These are phyloP conservation scores for Salix koriyanagi DNA, from an alignment of 345 rosid species.

Conservation along the genomic window DNA sequence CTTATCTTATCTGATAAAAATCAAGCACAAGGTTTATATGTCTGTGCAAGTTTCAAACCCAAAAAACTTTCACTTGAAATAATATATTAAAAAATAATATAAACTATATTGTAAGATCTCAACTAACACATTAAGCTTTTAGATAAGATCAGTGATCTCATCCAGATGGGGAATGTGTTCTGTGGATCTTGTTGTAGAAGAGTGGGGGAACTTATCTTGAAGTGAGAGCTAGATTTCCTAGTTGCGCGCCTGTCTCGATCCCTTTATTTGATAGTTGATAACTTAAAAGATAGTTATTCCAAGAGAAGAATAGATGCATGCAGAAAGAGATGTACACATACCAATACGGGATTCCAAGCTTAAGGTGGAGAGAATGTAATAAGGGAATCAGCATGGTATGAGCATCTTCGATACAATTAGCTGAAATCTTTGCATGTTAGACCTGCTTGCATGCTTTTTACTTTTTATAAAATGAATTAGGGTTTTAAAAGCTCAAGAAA, in stretches of 20 bases:
- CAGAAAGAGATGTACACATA: slow-evolving; percentile 6
- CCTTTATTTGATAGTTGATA: slow-evolving; percentile 10
- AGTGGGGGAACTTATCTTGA: background rate
- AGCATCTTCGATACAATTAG: slow-evolving; percentile 29
- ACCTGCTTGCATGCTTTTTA: background rate
- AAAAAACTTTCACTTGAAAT: too few species aligned
- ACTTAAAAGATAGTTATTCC: slow-evolving; percentile 14
- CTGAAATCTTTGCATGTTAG: slow-evolving; percentile 18
- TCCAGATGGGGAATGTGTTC: slow-evolving; percentile 6
- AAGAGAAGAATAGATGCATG: slow-evolving; percentile 19
- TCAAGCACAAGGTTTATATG: too few species aligned
- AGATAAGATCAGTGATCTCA: background rate
- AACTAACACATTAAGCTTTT: too few species aligned
- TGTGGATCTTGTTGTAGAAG: background rate
- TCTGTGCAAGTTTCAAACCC: too few species aligned
- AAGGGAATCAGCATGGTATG: slow-evolving; percentile 19
- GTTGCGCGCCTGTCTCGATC: background rate
- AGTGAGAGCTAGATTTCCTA: background rate
- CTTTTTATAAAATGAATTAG: background rate
- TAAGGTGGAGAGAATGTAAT: slow-evolving; percentile 26
- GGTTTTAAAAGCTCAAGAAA: too few species aligned
- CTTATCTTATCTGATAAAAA: too few species aligned
- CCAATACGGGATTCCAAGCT: slow-evolving; percentile 18
- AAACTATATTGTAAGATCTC: too few species aligned
- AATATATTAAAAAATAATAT: too few species aligned